Base-by-base conservation (phyloP, 805 yeast species). In the Candida hispaniensis region DNA sequence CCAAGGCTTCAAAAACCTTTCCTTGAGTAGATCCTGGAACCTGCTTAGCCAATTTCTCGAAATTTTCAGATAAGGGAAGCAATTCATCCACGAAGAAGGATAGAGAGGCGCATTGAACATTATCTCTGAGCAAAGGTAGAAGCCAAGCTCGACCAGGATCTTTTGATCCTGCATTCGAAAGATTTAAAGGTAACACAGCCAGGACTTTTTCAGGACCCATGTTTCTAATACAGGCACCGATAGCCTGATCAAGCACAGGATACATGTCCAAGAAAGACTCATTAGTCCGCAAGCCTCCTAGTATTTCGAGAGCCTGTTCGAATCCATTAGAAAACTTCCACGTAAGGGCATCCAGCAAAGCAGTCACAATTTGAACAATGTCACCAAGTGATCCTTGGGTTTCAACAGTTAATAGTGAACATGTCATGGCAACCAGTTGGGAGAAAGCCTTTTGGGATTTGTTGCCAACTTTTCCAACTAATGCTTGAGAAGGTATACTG, bases 121-220 rank as follows among this genome's bases (percentile, higher is more conserved):
- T 75, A 49, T 86, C 96, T 60, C 96, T 77, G 42, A 91, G 67
- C 19, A 91, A 54, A 7, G 98, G 98, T 44, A 91, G 67, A 47
- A 91, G 52, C 96, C 97, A 91, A 28, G 96, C 96, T 53, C 97
- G 72, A 28, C 96, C 96, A n/a, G 75, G 68, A 26, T 67, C 64
- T 18, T 60, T 57, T 15, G 61, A 47, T 2, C 44, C 54, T 4
- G 77, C 71, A 28, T 68, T 67, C 18, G 66, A 64, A 47, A 91
- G 64, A 51, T 88, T 83, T 50, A 91, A 63, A 5, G 99, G 97
- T 19, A 91, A 64, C 4, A 69, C 61, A 28, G 70, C 57, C 42
- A 88, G 60, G 2, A 91, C 91, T 8, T 66, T 71, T 47, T 79
- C 93, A 7, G 97, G 95, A 2, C 98, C 98, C 54, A 86, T 56